A percentile compares a stretch with the other conserved stretches of the same genome.
These are phyloP conservation scores for Fraxinus pennsylvanica DNA, from an alignment of 257 asterid genomes.

Conservation along the genomic window DNA sequence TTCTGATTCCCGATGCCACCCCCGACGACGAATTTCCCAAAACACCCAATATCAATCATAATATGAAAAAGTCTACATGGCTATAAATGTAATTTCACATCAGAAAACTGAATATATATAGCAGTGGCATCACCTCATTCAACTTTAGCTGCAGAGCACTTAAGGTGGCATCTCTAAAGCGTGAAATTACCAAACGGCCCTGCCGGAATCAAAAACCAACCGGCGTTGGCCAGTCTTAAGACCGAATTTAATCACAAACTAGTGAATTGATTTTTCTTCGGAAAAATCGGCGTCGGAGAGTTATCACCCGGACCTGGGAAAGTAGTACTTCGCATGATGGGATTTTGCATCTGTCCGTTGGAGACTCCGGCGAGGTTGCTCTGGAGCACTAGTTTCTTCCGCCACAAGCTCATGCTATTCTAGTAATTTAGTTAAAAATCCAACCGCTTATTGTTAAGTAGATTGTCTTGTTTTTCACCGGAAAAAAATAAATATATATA, in stretches of 20 bases:
- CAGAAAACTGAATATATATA: conserved; percentile 30
- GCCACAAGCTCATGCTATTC: conserved; percentile 95
- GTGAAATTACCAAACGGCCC: conserved; percentile 26
- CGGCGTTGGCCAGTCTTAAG: conserved; percentile 10
- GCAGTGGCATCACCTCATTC: conserved; percentile 27
- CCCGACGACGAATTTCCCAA: conserved; percentile 32
- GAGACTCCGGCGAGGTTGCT: conserved; percentile 91
- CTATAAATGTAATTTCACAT: background rate
- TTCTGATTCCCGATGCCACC: conserved; percentile 27
- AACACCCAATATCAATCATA: conserved; percentile 31
- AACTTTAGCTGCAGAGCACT: conserved; percentile 51
- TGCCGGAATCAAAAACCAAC: conserved; percentile 25
- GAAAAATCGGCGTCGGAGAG: conserved; percentile 17
- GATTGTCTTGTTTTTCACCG: conserved; percentile 23
- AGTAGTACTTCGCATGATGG: conserved; percentile 70
- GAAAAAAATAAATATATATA: conserved; percentile 25
- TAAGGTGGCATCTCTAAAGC: background rate
- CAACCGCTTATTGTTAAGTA: conserved; percentile 24
- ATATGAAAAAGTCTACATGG: conserved; percentile 31
- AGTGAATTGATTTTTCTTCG: conserved; percentile 16
- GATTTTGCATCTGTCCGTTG: conserved; percentile 91
- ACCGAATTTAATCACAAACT: background rate
- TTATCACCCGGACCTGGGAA: conserved; percentile 56
- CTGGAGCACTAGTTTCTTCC: conserved; percentile 99
- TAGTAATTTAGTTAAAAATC: conserved; percentile 29